Conservation (phyloP, 2,329 filamentous ascomycete genomes). For the Pseudocercospora pini-densiflorae region DNA sequence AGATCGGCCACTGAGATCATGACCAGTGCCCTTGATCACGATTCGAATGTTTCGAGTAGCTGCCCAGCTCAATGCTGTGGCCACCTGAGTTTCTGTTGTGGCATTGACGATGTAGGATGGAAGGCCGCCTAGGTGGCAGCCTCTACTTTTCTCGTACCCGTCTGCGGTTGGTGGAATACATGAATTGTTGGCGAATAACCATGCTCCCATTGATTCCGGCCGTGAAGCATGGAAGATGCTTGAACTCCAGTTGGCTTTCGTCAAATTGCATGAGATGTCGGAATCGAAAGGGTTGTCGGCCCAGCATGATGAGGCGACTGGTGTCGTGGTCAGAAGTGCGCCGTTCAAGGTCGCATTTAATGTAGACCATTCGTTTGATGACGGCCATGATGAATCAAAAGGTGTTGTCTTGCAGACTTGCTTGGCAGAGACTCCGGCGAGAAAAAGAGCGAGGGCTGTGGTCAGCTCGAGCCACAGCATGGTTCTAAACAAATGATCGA, state of each 20-base stretch:
- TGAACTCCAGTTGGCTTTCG: constrained; percentile 38
- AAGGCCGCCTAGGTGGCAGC: constrained; percentile 39
- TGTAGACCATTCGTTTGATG: constrained; percentile 13
- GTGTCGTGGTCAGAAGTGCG: constrained; percentile 33
- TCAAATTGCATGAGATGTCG: constrained; percentile 31
- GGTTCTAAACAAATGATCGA: background rate
- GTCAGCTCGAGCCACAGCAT: background rate
- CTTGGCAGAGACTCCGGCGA: background rate
- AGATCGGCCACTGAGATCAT: constrained; percentile 28
- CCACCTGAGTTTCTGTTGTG: constrained; percentile 35
- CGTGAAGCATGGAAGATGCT: constrained; percentile 37
- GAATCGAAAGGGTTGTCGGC: constrained; percentile 37
- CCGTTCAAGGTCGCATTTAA: constrained; percentile 24
- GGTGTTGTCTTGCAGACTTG: constrained; percentile 26
- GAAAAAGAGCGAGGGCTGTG: background rate
- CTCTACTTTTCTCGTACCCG: constrained; percentile 34
- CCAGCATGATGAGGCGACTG: constrained; percentile 41
- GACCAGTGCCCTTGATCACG: constrained; percentile 27
- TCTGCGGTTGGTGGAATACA: constrained; percentile 37
- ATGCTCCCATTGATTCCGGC: constrained; percentile 41
- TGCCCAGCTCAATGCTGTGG: constrained; percentile 38
- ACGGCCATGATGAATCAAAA: constrained; percentile 19
- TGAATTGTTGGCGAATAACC: constrained; percentile 41
- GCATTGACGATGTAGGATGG: constrained; percentile 43
- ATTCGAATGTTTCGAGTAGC: constrained; percentile 20